Evolutionary conservation across 2,329 filamentous ascomycete genomes (phyloP).

Genomic region (Monosporascus sp.): DNA sequence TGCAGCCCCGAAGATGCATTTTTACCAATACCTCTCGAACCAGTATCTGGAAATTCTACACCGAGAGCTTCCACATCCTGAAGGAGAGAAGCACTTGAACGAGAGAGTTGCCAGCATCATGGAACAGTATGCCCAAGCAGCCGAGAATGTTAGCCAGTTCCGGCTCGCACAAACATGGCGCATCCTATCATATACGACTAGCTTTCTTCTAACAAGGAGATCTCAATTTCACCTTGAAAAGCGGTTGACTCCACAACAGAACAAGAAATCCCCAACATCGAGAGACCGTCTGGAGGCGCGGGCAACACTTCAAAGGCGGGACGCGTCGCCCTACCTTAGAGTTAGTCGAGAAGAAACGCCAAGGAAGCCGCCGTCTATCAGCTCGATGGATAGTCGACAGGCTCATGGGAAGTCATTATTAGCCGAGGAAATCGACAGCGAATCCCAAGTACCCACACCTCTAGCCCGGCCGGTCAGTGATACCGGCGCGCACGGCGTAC

Average conservation of each 20-base stretch:
- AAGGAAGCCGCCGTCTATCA: conserved; percentile 21
- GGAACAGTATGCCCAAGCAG: conserved; percentile 51
- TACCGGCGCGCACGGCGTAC: conserved; percentile 19
- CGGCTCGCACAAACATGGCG: conserved; percentile 61
- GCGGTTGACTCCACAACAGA: conserved; percentile 33
- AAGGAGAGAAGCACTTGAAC: conserved; percentile 33
- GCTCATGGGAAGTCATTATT: conserved; percentile 39
- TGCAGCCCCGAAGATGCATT: conserved; percentile 40
- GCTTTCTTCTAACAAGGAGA: conserved; percentile 46
- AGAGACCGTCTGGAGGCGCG: conserved; percentile 9
- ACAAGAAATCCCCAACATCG: conserved; percentile 4
- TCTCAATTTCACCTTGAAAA: conserved; percentile 52
- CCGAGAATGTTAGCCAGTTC: conserved; percentile 51
- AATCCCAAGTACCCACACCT: conserved; percentile 57
- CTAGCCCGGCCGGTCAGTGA: conserved; percentile 46
- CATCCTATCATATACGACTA: conserved; percentile 51
- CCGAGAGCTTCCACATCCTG: conserved; percentile 38
- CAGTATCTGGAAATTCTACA: conserved; percentile 51
- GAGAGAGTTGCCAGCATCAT: conserved; percentile 46
- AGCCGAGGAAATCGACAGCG: conserved; percentile 54
- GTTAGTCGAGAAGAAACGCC: conserved; percentile 17
- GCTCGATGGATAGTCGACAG: conserved; percentile 27
- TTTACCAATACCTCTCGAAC: conserved; percentile 51
- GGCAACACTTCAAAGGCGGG: conserved; percentile 7
- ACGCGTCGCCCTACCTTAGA: conserved; percentile 12